A percentile compares a stretch with the other conserved stretches of the same genome.
Evolutionary conservation across 176 grass and related monocot genomes (phyloP).

Genomic region (Leersia perrieri): DNA sequence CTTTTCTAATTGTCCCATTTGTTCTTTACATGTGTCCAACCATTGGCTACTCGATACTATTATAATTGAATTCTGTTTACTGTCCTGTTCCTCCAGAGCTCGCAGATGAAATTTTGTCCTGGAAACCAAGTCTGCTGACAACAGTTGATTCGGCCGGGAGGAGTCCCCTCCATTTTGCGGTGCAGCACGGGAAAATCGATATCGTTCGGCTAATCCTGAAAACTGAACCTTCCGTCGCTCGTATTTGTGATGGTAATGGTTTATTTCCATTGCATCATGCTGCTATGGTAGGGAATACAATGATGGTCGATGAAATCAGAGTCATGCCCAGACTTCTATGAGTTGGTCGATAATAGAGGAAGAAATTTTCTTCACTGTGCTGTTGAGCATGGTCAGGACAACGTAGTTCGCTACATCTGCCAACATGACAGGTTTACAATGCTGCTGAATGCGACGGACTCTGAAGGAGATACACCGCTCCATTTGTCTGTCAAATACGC

Average conservation of each 20-base stretch:
- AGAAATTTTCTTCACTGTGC: conserved; percentile 44
- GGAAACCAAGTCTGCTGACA: neutral
- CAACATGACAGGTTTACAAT: neutral
- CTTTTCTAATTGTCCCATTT: no score
- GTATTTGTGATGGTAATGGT: conserved; percentile 9
- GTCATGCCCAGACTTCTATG: neutral
- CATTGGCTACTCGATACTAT: no score
- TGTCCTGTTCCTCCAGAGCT: conserved; percentile 32
- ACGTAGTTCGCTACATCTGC: neutral
- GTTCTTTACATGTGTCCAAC: no score
- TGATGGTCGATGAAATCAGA: neutral
- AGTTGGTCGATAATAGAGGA: conserved; percentile 24
- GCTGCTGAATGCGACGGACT: conserved; percentile 20
- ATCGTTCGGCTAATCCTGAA: conserved; percentile 9
- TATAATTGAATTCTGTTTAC: no score
- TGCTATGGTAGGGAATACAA: neutral
- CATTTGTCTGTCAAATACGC: conserved; percentile 29
- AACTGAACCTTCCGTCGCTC: neutral
- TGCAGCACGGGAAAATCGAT: neutral
- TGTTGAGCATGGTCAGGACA: neutral
- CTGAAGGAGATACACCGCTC: conserved; percentile 38
- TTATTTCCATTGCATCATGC: conserved; percentile 36
- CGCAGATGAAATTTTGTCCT: neutral
- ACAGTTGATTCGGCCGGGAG: conserved; percentile 24
- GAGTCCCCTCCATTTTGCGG: conserved; percentile 46